Evolutionary conservation across 2,329 filamentous ascomycete species (phyloP), one percentile per base, ranked within the genome.

Genomic region (Colletotrichum echinochloae): DNA sequence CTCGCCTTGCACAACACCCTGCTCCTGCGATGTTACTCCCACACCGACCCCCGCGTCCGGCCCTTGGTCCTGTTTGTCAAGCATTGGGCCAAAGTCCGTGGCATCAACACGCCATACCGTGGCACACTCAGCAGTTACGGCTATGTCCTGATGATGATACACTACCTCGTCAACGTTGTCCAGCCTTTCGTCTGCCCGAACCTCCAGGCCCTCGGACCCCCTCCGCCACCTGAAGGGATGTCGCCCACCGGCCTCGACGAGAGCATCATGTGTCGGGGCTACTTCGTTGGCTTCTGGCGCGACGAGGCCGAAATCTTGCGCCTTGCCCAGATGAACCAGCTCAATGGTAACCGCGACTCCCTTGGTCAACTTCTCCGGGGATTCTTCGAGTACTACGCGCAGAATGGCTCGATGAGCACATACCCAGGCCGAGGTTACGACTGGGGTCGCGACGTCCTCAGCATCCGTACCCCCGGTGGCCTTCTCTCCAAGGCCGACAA

Each of bases 121-220:
- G 94, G 95, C 51, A 97, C 94, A 0, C 83, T 98, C 23, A 95
- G 92, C 62, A 95, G 93, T 74, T 97, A 97, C 76, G 94, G 95
- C 60, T 98, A 95, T 80, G 94, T 96, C 6, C 83, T 97, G 48
- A 97, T 98, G 94, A 90, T 97, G 5, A 83, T 97, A 20, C 95
- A 98, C 80, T 97, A 95, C 77, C 87, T 97, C 35, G 90, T 96
- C 76, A 97, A 97, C 75, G 80, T 97, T 62, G 92, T 88, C 1
- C 85, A 89, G 57, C 94, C 95, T 0, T 94, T 94, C 64, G 92
- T 98, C 23, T 90, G 94, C 68, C 94, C 93, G 0, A 97, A 98
- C 76, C 85, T 98, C 2, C 94, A 97, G 77, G 81, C 85, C 65
- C 83, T 86, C 74, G 86, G 81, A 44, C 84, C 82, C 12, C 82